Conservation (phyloP, 352 stramenopile genomes). For the Plasmopara halstedii region DNA sequence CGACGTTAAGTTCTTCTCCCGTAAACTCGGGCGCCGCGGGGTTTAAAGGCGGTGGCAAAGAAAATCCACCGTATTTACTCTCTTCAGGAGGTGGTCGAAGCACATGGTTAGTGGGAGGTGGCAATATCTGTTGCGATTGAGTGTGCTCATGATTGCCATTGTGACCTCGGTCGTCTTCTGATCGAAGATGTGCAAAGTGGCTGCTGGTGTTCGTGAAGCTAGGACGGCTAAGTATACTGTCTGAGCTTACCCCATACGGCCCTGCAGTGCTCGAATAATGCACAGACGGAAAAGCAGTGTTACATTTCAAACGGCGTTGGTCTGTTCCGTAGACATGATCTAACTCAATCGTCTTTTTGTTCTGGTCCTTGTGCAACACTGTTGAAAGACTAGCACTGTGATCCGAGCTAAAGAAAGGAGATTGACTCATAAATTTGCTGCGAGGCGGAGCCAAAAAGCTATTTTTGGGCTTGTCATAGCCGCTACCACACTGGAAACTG, state of each 20-base stretch:
- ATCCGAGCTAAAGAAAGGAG: conserved; percentile 21
- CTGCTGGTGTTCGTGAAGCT: conserved; percentile 14
- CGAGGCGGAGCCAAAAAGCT: conserved; percentile 10
- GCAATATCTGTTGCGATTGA: conserved; percentile 23
- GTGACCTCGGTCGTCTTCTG: conserved; percentile 24
- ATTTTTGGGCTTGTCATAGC: conserved; percentile 31
- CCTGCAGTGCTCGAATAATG: conserved; percentile 9
- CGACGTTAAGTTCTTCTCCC: conserved; percentile 66
- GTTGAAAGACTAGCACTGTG: conserved; percentile 20
- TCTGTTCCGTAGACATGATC: conserved; percentile 31
- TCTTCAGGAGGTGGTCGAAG: conserved; percentile 48
- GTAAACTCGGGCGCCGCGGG: conserved; percentile 62
- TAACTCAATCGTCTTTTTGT: conserved; percentile 23
- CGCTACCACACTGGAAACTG: conserved; percentile 30
- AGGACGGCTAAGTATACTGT: conserved; percentile 18
- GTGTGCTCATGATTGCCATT: conserved; percentile 10
- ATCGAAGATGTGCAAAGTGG: conserved; percentile 25
- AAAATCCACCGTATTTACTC: conserved; percentile 39
- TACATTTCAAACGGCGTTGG: conserved; percentile 15
- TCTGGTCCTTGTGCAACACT: conserved; percentile 31
- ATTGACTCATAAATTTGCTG: conserved; percentile 32
- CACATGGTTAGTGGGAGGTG: conserved; percentile 31
- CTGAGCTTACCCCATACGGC: conserved; percentile 20
- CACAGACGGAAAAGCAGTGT: conserved; percentile 17
- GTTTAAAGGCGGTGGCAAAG: conserved; percentile 56